A percentile compares a stretch with the other conserved stretches of the same genome.
Conservation (phyloP, 176 grass and related monocot species). For the Cymbopogon citratus region DNA sequence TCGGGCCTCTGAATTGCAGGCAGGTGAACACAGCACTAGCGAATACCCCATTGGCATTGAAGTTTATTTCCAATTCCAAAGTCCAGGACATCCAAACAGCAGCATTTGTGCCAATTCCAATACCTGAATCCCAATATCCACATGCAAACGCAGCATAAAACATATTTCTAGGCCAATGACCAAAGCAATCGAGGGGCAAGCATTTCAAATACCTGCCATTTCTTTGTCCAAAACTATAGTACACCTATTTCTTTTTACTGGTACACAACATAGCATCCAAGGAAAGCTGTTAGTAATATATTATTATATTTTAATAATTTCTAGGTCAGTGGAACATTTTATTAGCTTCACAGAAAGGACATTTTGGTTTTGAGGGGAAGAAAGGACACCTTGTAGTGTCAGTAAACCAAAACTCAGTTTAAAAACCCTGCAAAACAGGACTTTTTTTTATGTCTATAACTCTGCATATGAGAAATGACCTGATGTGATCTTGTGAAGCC, state of each 20-base stretch:
- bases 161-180: neutral
- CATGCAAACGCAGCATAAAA: neutral
- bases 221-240: neutral
- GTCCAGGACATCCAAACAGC: too few relatives aligned
- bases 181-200: too few relatives aligned
- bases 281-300: neutral
- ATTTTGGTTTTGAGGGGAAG: neutral
- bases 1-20: too few relatives aligned
- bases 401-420: neutral
- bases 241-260: slow-evolving; percentile 9
- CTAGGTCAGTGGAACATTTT: neutral
- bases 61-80: too few relatives aligned
- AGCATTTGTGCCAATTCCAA: too few relatives aligned
- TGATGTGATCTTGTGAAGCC: neutral
- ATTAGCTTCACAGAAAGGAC: neutral
- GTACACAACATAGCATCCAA: neutral
- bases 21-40: too few relatives aligned
- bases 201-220: neutral
- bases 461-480: neutral
- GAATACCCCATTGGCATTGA: too few relatives aligned
- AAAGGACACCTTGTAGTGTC: neutral
- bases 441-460: neutral
- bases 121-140: too few relatives aligned
- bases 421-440: neutral
- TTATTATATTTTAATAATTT: neutral